phyloP scores from a whole-genome alignment of 192 early-diverging fungal species.

The Coemansia sp. region DNA sequence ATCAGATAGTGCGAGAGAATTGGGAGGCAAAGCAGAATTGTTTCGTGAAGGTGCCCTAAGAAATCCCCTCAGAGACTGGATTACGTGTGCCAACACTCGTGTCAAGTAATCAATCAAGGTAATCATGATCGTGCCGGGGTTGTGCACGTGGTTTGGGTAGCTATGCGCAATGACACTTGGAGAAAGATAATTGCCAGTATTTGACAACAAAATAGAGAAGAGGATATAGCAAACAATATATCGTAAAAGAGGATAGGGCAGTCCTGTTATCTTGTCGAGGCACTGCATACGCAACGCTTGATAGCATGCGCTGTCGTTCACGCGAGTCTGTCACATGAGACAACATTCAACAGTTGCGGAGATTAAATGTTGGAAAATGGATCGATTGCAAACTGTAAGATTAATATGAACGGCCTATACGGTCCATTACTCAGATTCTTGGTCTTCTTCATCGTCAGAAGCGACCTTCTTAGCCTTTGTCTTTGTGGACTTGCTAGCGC shows the following conservation, averaged over 20 bases:
- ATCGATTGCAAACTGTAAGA: neutral
- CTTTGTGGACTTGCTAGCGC: neutral
- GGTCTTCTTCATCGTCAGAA: neutral
- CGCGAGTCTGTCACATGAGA: constrained; percentile 1
- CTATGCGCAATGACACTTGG: neutral
- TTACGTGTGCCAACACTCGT: neutral
- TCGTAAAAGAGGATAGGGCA: neutral
- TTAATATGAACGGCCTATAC: neutral
- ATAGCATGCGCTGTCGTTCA: neutral
- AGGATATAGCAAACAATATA: neutral
- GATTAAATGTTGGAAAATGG: neutral
- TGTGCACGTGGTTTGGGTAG: neutral
- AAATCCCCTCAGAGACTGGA: neutral
- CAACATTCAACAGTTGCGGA: neutral
- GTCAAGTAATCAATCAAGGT: neutral
- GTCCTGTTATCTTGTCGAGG: neutral
- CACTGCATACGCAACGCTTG: neutral
- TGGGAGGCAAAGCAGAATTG: neutral
- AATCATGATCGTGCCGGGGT: neutral
- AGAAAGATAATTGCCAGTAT: neutral
- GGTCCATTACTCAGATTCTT: neutral
- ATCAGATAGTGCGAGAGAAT: neutral
- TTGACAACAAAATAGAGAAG: neutral
- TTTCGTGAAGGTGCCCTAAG: neutral
- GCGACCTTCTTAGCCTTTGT: neutral